Base-by-base conservation (phyloP, 345 rosid genomes). In the Salix viminalis region DNA sequence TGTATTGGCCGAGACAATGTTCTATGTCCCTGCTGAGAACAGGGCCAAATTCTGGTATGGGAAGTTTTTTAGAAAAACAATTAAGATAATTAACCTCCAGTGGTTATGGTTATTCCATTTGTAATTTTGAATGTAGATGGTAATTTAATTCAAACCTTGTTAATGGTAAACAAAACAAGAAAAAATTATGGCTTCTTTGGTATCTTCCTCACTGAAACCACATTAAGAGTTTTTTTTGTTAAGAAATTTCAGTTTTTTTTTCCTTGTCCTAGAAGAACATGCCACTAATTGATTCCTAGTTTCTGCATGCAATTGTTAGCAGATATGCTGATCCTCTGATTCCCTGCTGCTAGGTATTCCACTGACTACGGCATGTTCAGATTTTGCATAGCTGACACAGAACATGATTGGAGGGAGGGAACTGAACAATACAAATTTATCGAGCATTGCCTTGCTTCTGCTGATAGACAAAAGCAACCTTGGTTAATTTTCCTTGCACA, bases 341-440 rank as follows among this genome's bases (percentile, higher is more conserved):
- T 39, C 65, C 64, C 34, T 74, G 41, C 52, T 6, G 65, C 41
- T 72, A 88, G 91, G 90, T 92, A 92, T 75, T 85, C 89, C 5
- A 89, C 91, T 19, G 94, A 92, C 82, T 92, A 88, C 23, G 97
- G 97, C 73, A 92, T 90, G 94, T 92, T 92, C 76, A 81, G 86
- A 10, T 92, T 92, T 84, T 92, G 97, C 71, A 79, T 92, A 52
- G 93, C 89, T 28, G 94, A 90, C 68, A 89, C 91, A 9, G 97
- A 92, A 69, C 92, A 87, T 24, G 93, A 90, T 78, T 90, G 97
- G 94, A 87, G 91, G 75, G 90, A 89, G 76, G 97, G 94, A 70
- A 87, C 94, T 0, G 93, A 90, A 71, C 94, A 92, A 54, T 88
- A 89, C 83, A 77, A 82, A 48, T 92, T 90, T 84, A 88, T 92